phyloP scores from a whole-genome alignment of 163 green algal genomes.

The Volvox carteri region DNA sequence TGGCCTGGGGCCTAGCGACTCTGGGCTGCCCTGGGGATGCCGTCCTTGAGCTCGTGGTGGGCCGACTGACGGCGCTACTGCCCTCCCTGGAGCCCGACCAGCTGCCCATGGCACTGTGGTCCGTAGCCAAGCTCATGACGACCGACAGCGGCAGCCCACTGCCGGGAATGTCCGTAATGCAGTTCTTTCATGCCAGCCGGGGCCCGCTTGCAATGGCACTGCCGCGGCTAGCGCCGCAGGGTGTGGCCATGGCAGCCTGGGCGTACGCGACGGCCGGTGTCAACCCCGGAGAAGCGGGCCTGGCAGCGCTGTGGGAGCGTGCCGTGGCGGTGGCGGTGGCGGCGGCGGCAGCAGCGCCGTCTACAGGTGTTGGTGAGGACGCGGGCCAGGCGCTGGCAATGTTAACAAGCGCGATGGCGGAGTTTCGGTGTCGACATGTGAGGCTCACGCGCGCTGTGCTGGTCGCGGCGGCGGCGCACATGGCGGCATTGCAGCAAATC shows the following conservation, averaged over 20 bases:
- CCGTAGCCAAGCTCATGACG: conserved; percentile 16
- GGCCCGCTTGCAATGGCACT: conserved; percentile 1
- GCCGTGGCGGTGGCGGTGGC: neutral
- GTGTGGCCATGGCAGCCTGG: conserved; percentile 26
- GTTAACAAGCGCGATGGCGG: conserved; percentile 12
- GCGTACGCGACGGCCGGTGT: neutral
- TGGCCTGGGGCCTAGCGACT: neutral
- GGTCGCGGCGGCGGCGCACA: conserved; percentile 6
- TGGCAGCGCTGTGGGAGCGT: conserved; percentile 38
- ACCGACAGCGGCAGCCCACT: neutral
- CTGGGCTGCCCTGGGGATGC: neutral
- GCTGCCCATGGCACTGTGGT: conserved; percentile 38
- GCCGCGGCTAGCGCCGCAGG: conserved; percentile 10
- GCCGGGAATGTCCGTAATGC: neutral
- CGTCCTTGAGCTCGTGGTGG: neutral
- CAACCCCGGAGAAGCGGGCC: conserved; percentile 5
- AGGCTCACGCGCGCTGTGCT: neutral
- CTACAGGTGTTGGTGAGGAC: neutral
- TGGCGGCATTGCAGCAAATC: neutral
- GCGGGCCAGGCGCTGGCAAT: conserved; percentile 36
- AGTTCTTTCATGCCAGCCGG: neutral
- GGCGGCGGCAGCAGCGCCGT: neutral
- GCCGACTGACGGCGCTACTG: neutral
- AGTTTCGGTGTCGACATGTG: conserved; percentile 33
- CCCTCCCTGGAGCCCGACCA: conserved; percentile 2